A percentile compares a stretch with the other conserved stretches of the same genome.
These are phyloP conservation scores for Cryptococcus deneoformans DNA, from an alignment of 1,284 basidiomycete species.

Conservation along the genomic window DNA sequence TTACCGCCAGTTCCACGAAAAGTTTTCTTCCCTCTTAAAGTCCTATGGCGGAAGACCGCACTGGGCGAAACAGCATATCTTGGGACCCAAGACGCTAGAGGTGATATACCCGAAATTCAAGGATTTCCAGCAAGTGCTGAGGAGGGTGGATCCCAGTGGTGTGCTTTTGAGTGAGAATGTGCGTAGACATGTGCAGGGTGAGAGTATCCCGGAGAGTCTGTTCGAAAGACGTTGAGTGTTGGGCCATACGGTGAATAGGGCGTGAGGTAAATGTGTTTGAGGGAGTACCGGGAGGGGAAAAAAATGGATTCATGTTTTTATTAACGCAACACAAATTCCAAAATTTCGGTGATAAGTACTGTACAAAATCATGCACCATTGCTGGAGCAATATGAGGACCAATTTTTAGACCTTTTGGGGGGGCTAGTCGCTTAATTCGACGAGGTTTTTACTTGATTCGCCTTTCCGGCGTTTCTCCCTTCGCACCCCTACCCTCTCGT, in stretches of 20 bases:
- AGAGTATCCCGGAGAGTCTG: constrained; percentile 36
- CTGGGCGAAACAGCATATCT: constrained; percentile 92
- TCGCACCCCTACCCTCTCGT: no score
- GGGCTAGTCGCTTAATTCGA: no score
- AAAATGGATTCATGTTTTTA: no score
- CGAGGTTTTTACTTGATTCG: no score
- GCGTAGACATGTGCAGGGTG: constrained; percentile 54
- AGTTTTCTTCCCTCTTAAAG: constrained; percentile 73
- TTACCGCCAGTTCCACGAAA: constrained; percentile 75
- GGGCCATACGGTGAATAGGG: background rate
- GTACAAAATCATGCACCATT: no score
- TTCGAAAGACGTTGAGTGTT: constrained; percentile 30
- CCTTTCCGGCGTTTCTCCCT: no score
- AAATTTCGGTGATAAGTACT: no score
- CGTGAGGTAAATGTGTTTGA: background rate
- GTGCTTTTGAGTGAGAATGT: constrained; percentile 63
- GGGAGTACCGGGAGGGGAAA: no score
- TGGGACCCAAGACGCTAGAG: constrained; percentile 65
- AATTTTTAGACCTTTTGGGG: no score
- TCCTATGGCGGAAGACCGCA: constrained; percentile 82
- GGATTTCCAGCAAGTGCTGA: constrained; percentile 70
- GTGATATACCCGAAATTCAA: constrained; percentile 77
- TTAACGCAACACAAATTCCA: no score
- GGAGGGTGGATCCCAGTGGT: constrained; percentile 73
- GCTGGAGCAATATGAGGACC: no score